Percentiles rank a stretch among this genome's conserved stretches.
These are phyloP conservation scores for Carex cristatella DNA, from an alignment of 176 grass and related monocot genomes.

Conservation along the genomic window DNA sequence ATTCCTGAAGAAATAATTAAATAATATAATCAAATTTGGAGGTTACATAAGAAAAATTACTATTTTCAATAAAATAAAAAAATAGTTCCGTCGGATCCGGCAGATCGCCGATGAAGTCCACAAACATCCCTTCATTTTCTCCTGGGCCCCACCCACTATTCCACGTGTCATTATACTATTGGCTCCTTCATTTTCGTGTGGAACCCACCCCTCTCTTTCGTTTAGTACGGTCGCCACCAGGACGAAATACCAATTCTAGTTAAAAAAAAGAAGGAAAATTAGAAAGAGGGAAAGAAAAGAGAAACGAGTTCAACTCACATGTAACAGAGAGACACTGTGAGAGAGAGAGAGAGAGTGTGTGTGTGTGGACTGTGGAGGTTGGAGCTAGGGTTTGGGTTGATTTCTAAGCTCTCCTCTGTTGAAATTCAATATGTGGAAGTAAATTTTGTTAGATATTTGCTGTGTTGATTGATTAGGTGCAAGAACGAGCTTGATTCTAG, in stretches of 20 bases:
- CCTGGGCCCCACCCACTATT: conserved; percentile 1
- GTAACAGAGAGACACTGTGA: background rate
- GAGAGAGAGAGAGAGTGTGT: background rate
- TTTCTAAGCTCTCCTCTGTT: background rate
- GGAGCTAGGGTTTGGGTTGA: conserved; percentile 8
- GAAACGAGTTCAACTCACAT: background rate
- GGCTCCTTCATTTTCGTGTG: background rate
- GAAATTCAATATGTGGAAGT: background rate
- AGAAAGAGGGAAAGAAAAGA: background rate
- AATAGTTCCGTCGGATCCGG: background rate
- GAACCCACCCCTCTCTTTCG: background rate
- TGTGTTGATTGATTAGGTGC: background rate
- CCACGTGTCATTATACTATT: background rate
- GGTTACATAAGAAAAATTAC: background rate
- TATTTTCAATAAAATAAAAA: background rate
- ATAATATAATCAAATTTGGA: background rate
- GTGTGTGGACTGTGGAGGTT: background rate
- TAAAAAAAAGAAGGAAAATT: background rate
- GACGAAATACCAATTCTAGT: background rate
- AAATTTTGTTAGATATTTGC: conserved; percentile 4
- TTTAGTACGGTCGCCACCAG: conserved; percentile 11
- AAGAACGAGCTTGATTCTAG: background rate
- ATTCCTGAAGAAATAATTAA: background rate
- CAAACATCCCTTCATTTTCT: conserved; percentile 22
- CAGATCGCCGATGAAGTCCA: conserved; percentile 7